Percentiles rank a stretch among this genome's conserved stretches.
Evolutionary conservation across 768 basidiomycete genomes (phyloP).

Genomic region (Suillus subluteus): DNA sequence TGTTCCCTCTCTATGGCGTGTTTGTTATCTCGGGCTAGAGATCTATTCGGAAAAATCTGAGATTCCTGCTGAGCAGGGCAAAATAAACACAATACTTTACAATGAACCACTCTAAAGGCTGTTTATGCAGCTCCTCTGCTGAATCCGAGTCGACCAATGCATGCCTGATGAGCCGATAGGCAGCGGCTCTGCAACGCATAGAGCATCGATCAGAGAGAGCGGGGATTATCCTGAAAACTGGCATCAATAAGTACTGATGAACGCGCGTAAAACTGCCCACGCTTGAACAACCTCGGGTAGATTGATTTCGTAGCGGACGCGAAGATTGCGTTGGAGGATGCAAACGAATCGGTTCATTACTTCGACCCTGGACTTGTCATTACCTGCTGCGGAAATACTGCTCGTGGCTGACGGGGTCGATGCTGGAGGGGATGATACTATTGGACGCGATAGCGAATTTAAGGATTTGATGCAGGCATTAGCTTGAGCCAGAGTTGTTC

Average conservation of each 20-base stretch:
- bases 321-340: slow-evolving; percentile 68
- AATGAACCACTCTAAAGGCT: slow-evolving; percentile 86
- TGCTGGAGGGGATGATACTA: slow-evolving; percentile 35
- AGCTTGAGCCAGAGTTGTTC: slow-evolving; percentile 70
- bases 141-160: slow-evolving; percentile 73
- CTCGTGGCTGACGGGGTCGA: slow-evolving; percentile 41
- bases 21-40: slow-evolving; percentile 84
- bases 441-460: slow-evolving; percentile 44
- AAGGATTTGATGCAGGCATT: slow-evolving; percentile 60
- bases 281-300: slow-evolving; percentile 71
- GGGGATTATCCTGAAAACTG: slow-evolving; percentile 67
- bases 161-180: slow-evolving; percentile 84
- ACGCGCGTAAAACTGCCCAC: slow-evolving; percentile 49
- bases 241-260: slow-evolving; percentile 14
- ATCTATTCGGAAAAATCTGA: slow-evolving; percentile 46
- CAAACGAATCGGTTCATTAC: slow-evolving; percentile 65
- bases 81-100: slow-evolving; percentile 63
- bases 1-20: slow-evolving; percentile 88
- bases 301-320: slow-evolving; percentile 77
- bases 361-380: slow-evolving; percentile 61
- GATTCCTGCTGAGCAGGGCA: background rate
- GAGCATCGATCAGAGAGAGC: slow-evolving; percentile 76
- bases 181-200: slow-evolving; percentile 75
- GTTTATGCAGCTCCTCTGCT: slow-evolving; percentile 62
- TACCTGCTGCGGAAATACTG: slow-evolving; percentile 32